A percentile compares a stretch with the other conserved stretches of the same genome.
Conservation (phyloP, 1,284 basidiomycete species). For the Cryptococcus amylolentus region DNA sequence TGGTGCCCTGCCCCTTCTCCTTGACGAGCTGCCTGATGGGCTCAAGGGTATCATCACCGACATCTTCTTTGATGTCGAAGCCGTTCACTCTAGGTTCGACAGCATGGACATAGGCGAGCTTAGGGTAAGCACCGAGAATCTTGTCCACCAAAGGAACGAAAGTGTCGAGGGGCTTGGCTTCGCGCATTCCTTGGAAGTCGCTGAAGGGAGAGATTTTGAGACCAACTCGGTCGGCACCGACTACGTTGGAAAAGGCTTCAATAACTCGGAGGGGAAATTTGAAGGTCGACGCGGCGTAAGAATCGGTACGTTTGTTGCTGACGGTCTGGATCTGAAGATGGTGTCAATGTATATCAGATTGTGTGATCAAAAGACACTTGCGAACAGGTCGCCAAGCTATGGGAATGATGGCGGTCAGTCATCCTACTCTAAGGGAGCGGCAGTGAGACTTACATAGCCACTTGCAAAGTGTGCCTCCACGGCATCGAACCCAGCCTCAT, state of each 20-base stretch:
- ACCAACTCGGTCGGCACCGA: slow-evolving; percentile 54
- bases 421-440: neutral
- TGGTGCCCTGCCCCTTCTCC: slow-evolving; percentile 15
- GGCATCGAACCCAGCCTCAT: slow-evolving; percentile 63
- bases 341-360: slow-evolving; percentile 37
- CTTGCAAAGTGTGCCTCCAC: slow-evolving; percentile 59
- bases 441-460: slow-evolving; percentile 10
- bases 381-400: slow-evolving; percentile 55
- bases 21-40: slow-evolving; percentile 17
- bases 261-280: slow-evolving; percentile 59
- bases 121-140: slow-evolving; percentile 49
- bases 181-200: slow-evolving; percentile 48
- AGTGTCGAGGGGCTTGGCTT: slow-evolving; percentile 1
- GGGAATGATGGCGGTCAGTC: neutral
- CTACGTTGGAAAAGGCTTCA: slow-evolving; percentile 53
- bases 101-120: slow-evolving; percentile 60
- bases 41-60: slow-evolving; percentile 18
- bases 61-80: slow-evolving; percentile 19
- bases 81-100: slow-evolving; percentile 51
- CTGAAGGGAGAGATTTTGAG: slow-evolving; percentile 58
- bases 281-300: slow-evolving; percentile 59
- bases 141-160: slow-evolving; percentile 12
- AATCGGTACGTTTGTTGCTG: slow-evolving; percentile 59
- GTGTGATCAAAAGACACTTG: slow-evolving; percentile 52
- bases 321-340: slow-evolving; percentile 45